These are phyloP conservation scores for Microsporum ferrugineum DNA, from an alignment of 2,329 filamentous ascomycete genomes.

Conservation along the genomic window DNA sequence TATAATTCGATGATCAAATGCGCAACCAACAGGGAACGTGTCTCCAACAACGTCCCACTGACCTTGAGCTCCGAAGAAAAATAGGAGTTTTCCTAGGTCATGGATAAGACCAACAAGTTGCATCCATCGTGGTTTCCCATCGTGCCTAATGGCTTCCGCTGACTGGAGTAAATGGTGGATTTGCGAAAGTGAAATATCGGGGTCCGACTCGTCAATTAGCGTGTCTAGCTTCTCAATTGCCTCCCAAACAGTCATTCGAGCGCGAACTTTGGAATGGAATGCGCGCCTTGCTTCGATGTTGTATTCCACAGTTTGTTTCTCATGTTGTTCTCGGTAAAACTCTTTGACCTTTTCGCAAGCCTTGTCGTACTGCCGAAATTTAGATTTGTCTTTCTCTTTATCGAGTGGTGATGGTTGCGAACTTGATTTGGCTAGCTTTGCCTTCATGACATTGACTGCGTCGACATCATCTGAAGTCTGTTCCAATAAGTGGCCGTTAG, in stretches of 20 bases:
- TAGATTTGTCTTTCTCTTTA: constrained; percentile 16
- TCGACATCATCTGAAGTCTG: constrained; percentile 44
- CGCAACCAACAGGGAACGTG: constrained; percentile 38
- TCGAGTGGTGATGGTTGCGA: not conserved
- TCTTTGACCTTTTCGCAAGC: constrained; percentile 66
- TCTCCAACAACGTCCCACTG: constrained; percentile 87
- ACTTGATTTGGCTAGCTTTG: constrained; percentile 14
- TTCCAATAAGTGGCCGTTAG: constrained; percentile 9
- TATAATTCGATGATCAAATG: constrained; percentile 59
- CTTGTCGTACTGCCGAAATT: constrained; percentile 65
- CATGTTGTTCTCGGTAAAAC: constrained; percentile 60
- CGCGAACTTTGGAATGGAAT: constrained; percentile 56
- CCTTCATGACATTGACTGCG: constrained; percentile 49
- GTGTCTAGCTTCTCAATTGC: constrained; percentile 90
- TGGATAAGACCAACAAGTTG: constrained; percentile 28
- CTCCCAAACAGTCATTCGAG: constrained; percentile 78
- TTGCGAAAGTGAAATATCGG: constrained; percentile 75
- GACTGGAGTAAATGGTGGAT: constrained; percentile 84
- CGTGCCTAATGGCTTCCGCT: constrained; percentile 80
- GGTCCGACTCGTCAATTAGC: constrained; percentile 81
- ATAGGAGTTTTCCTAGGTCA: constrained; percentile 24
- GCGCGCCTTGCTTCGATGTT: constrained; percentile 70
- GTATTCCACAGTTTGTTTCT: constrained; percentile 48
- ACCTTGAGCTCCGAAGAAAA: constrained; percentile 54
- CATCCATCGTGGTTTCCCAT: constrained; percentile 36